Evolutionary conservation across 2,329 filamentous ascomycete species (phyloP).

Genomic region (Fusarium sp.): DNA sequence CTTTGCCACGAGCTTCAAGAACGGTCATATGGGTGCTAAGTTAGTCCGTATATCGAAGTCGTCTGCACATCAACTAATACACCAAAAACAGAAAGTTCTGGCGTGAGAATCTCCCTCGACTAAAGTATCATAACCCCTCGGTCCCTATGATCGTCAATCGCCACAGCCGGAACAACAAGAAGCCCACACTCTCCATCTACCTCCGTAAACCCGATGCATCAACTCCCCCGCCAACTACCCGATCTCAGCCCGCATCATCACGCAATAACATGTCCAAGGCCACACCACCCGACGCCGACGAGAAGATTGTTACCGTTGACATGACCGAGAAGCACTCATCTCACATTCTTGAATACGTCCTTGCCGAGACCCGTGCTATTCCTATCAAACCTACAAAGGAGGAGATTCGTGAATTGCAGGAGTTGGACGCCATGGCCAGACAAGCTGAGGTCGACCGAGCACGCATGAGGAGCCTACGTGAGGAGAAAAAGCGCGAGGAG

Average conservation of each 20-base stretch:
- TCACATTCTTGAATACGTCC: conserved; percentile 72
- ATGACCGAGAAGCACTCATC: conserved; percentile 73
- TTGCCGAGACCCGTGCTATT: conserved; percentile 72
- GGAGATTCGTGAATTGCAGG: conserved; percentile 69
- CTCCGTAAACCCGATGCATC: conserved; percentile 59
- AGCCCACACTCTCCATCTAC: conserved; percentile 75
- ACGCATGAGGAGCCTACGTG: conserved; percentile 63
- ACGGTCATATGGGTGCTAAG: conserved; percentile 80
- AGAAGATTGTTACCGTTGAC: conserved; percentile 67
- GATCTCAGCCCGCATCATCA: conserved; percentile 61
- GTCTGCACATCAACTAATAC: conserved; percentile 17
- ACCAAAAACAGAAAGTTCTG: conserved; percentile 80
- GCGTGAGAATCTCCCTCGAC: conserved; percentile 81
- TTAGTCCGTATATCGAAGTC: conserved; percentile 55
- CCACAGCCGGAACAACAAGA: conserved; percentile 65
- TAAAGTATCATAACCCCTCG: conserved; percentile 95
- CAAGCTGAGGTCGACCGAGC: conserved; percentile 67
- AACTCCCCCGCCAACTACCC: conserved; percentile 45
- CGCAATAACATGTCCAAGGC: conserved; percentile 62
- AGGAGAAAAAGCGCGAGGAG: conserved; percentile 72
- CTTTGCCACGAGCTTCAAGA: conserved; percentile 71
- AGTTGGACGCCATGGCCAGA: conserved; percentile 66
- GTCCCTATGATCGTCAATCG: conserved; percentile 86
- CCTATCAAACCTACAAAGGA: conserved; percentile 68
- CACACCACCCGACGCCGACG: conserved; percentile 60